phyloP scores from a whole-genome alignment of 169 alveolate genomes.

The Plasmodium coatneyi region DNA sequence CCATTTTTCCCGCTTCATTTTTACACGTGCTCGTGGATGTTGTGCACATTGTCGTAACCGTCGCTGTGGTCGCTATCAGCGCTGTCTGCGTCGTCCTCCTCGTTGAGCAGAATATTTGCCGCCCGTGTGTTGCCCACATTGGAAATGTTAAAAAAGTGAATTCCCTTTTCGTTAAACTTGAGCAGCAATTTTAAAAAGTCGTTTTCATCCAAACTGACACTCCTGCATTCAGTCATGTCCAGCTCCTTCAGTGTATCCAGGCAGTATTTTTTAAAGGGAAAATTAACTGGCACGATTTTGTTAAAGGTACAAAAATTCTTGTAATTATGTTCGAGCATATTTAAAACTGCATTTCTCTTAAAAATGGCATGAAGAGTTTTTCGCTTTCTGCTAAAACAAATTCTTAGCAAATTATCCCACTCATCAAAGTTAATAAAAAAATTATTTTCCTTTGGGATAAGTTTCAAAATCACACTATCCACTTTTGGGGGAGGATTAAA shows the following conservation, averaged over 20 bases:
- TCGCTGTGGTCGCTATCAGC: neutral
- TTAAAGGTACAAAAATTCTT: conserved; percentile 90
- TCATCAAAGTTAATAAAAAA: conserved; percentile 94
- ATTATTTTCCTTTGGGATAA: conserved; percentile 92
- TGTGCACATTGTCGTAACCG: neutral
- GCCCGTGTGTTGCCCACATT: conserved; percentile 45
- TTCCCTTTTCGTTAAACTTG: conserved; percentile 91
- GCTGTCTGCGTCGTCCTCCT: conserved; percentile 2
- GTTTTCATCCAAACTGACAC: conserved; percentile 89
- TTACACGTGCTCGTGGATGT: neutral
- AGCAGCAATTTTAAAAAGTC: conserved; percentile 89
- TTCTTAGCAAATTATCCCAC: conserved; percentile 98
- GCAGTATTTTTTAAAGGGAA: conserved; percentile 76
- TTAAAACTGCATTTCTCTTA: conserved; percentile 93
- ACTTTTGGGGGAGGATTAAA: conserved; percentile 99
- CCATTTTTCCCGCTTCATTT: neutral
- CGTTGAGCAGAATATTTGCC: conserved; percentile 21
- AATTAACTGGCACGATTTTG: conserved; percentile 78
- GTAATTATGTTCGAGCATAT: conserved; percentile 94
- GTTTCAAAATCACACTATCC: conserved; percentile 97
- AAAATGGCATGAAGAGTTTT: conserved; percentile 97
- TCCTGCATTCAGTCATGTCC: conserved; percentile 80
- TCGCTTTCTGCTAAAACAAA: conserved; percentile 97
- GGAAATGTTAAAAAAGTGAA: conserved; percentile 88
- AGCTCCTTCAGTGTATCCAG: conserved; percentile 40